Evolutionary conservation across 2,329 filamentous ascomycete species (phyloP).

Genomic region (Aspergillus persii): DNA sequence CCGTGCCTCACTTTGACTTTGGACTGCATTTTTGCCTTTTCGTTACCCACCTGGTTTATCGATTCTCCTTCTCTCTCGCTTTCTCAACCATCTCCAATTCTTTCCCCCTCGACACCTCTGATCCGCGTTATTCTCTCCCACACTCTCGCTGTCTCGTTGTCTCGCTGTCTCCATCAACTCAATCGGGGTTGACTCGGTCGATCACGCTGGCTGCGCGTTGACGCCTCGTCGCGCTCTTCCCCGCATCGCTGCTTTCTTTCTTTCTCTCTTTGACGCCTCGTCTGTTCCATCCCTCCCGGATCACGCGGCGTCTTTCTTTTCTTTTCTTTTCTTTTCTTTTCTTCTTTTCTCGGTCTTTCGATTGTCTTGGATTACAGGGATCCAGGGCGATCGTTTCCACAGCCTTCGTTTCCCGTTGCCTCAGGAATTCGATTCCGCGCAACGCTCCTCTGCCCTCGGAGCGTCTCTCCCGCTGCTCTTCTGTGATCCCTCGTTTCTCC

Average conservation of each 20-base stretch:
- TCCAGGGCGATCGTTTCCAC: neutral
- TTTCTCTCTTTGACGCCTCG: slow-evolving; percentile 5
- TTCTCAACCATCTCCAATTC: neutral
- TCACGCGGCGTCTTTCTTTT: neutral
- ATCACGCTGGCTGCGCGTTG: slow-evolving; percentile 29
- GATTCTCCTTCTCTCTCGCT: too few species aligned
- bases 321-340: slow-evolving; percentile 5
- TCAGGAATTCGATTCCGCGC: too few species aligned
- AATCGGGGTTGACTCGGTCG: slow-evolving; percentile 21
- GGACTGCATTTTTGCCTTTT: too few species aligned
- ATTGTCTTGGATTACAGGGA: too few species aligned
- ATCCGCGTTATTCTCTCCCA: neutral
- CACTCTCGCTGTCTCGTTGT: too few species aligned
- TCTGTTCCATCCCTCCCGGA: neutral
- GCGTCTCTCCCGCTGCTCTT: neutral
- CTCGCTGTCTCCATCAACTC: slow-evolving; percentile 9
- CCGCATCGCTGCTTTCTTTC: slow-evolving; percentile 23
- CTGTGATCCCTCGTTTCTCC: slow-evolving; percentile 2
- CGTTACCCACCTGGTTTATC: too few species aligned
- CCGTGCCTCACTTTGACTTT: too few species aligned
- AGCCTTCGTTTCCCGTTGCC: neutral
- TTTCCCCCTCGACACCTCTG: neutral
- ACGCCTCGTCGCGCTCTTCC: slow-evolving; percentile 24
- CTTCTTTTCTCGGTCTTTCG: neutral
- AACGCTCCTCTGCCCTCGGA: neutral